Conservation (phyloP, 2,329 filamentous ascomycete species). For the Cordyceps pruinosa region DNA sequence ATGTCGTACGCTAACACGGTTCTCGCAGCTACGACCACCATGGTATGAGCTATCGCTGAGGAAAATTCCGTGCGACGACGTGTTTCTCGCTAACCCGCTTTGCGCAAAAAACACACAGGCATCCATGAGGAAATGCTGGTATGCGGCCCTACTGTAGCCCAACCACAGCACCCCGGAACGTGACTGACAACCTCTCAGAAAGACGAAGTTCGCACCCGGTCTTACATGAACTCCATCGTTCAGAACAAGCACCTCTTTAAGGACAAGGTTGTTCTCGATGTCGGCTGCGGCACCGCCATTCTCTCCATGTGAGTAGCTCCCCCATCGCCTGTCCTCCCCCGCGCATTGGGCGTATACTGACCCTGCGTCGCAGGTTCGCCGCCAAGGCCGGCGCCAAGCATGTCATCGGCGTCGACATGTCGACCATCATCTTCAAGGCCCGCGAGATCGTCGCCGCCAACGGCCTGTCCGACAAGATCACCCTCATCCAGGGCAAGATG, state of each 20-base stretch:
- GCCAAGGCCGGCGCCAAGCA: slow-evolving; percentile 95
- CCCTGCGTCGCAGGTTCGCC: slow-evolving; percentile 65
- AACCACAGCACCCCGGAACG: slow-evolving; percentile 1
- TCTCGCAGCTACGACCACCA: slow-evolving; percentile 88
- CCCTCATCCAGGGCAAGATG: slow-evolving; percentile 98
- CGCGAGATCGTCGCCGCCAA: slow-evolving; percentile 89
- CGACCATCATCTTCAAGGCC: slow-evolving; percentile 98
- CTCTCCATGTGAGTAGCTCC: slow-evolving; percentile 77
- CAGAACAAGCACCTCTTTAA: slow-evolving; percentile 95
- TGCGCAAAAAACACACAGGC: slow-evolving; percentile 48
- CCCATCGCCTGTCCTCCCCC: neutral
- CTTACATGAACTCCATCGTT: slow-evolving; percentile 95
- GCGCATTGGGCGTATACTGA: neutral
- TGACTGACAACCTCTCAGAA: slow-evolving; percentile 53
- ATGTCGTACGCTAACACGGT: slow-evolving; percentile 28
- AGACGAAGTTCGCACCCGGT: slow-evolving; percentile 94
- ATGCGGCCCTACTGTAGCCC: slow-evolving; percentile 34
- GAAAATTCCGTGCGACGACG: slow-evolving; percentile 6
- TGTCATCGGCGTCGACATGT: slow-evolving; percentile 99
- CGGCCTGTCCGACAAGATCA: slow-evolving; percentile 92
- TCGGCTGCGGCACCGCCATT: slow-evolving; percentile 94
- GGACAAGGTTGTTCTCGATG: slow-evolving; percentile 78
- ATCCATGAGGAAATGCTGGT: slow-evolving; percentile 99
- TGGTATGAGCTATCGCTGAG: slow-evolving; percentile 47
- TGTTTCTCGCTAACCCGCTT: neutral